A percentile compares a stretch with the other conserved stretches of the same genome.
These are phyloP conservation scores for Scortechinia acanthostroma DNA, from an alignment of 2,329 filamentous ascomycete genomes.

Conservation along the genomic window DNA sequence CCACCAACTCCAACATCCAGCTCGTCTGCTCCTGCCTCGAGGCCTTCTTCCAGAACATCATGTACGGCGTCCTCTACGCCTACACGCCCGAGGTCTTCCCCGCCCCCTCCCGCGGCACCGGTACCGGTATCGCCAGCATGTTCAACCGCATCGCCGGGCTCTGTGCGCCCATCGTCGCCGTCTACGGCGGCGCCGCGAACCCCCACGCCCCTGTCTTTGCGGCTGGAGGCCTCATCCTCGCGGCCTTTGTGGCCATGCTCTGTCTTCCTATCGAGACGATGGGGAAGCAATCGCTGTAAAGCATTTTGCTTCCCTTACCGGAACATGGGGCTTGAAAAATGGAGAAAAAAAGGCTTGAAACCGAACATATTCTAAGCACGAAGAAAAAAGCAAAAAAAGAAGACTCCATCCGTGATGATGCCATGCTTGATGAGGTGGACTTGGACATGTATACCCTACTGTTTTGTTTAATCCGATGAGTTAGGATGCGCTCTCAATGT, in stretches of 20 bases:
- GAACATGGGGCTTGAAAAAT: too few species aligned
- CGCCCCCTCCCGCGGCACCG: conserved; percentile 42
- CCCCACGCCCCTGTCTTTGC: conserved; percentile 33
- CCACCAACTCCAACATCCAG: conserved; percentile 22
- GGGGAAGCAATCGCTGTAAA: conserved; percentile 27
- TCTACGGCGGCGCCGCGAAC: conserved; percentile 23
- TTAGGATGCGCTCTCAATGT: too few species aligned
- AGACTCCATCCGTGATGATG: too few species aligned
- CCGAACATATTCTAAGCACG: too few species aligned
- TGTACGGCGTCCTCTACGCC: conserved; percentile 29
- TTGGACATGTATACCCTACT: too few species aligned
- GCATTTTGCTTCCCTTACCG: background rate
- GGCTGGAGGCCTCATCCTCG: conserved; percentile 29
- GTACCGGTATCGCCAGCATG: conserved; percentile 35
- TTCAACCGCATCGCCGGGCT: conserved; percentile 32
- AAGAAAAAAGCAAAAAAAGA: too few species aligned
- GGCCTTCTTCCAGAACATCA: conserved; percentile 26
- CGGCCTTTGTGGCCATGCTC: conserved; percentile 32
- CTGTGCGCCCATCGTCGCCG: conserved; percentile 31
- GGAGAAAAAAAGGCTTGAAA: too few species aligned
- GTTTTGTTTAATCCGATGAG: too few species aligned
- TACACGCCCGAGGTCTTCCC: conserved; percentile 51
- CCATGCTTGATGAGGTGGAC: too few species aligned
- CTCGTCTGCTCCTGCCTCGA: conserved; percentile 19
- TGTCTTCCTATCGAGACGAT: conserved; percentile 34